Base-by-base conservation (phyloP, 768 basidiomycete genomes). In the Suillus clintonianus region DNA sequence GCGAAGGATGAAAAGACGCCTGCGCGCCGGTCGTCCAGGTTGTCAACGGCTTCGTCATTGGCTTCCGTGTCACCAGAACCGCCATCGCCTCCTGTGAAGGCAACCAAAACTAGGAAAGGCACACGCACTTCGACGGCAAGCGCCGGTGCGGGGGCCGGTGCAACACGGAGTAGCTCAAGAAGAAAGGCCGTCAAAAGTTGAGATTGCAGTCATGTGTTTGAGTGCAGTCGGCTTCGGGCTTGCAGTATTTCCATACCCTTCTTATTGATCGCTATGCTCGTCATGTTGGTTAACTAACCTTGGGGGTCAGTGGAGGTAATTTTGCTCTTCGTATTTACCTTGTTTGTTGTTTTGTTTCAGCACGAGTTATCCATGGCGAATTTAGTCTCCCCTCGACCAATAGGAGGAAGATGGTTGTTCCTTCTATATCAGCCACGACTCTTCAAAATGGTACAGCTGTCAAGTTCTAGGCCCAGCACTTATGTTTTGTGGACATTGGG, bases 1-100 rank as follows among this genome's bases (percentile, higher is more conserved):
- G 32, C 62, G 68, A 24, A n/a, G 32, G 71, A 75, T 24, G 60
- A 61, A 57, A 69, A 64, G 59, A 69, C 76, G n/a, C 68, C 72
- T 7, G 69, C 71, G 11, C 70, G 80, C 22, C 74, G 80, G 32
- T 81, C 79, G n/a, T 78, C 79, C 36, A 72, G 79, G 50, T 71
- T 80, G 34, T 80, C 79, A 10, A 70, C 69, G 9, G 72, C 74
- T 6, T 72, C 74, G 32, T 74, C 72, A 5, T 48, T 61, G 5
- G 68, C 68, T 10, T 72, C 77, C n/a, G 56, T 67, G 30, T 79
- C 78, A 2, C 76, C 78, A 1, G 79, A 80, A 37, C 71, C 65
- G 19, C 73, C 73, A 6, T 71, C 74, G 13, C 53, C 64, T 37
- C 72, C 67, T 34, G 70, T 68, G 22, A 65, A 58, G 10, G 64